Percentiles rank a stretch among this genome's conserved stretches.
These are phyloP conservation scores for Coniosporium apollinis DNA, from an alignment of 495 filamentous ascomycete species.

Conservation along the genomic window DNA sequence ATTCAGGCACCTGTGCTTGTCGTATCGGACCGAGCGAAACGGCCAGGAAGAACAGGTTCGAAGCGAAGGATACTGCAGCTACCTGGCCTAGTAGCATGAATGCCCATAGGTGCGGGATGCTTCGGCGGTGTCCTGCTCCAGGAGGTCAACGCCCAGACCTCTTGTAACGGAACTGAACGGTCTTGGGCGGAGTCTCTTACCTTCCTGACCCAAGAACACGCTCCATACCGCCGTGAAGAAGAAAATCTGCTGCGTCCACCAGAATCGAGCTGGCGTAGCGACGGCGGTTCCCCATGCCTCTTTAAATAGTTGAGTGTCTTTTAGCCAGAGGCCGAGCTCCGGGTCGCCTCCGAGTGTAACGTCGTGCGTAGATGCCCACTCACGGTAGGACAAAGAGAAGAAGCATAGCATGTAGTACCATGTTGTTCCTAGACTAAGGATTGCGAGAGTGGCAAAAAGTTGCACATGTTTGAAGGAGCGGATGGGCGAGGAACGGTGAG, in stretches of 20 bases:
- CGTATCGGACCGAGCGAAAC: slow-evolving; percentile 8
- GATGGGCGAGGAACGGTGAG: not conserved
- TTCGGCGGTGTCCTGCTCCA: slow-evolving; percentile 8
- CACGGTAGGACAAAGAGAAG: slow-evolving; percentile 10
- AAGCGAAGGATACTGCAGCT: slow-evolving; percentile 19
- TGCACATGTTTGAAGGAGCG: slow-evolving; percentile 4
- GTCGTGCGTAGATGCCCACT: slow-evolving; percentile 3
- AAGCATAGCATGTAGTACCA: slow-evolving; percentile 13
- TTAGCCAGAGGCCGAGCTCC: slow-evolving; percentile 9
- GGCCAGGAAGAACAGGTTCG: slow-evolving; percentile 21
- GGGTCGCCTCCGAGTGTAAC: slow-evolving; percentile 1
- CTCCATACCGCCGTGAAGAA: slow-evolving; percentile 10
- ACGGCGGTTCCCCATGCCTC: slow-evolving; percentile 15
- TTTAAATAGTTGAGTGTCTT: slow-evolving; percentile 12
- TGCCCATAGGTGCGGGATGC: slow-evolving; percentile 19
- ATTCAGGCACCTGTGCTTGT: slow-evolving; percentile 1
- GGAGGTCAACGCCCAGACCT: not conserved
- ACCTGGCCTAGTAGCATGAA: slow-evolving; percentile 21
- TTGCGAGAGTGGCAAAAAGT: slow-evolving; percentile 7
- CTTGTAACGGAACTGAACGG: not conserved
- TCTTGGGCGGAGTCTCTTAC: slow-evolving; percentile 2
- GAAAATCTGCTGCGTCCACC: slow-evolving; percentile 17
- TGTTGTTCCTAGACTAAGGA: slow-evolving; percentile 8
- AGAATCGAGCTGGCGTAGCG: slow-evolving; percentile 8
- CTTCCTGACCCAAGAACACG: slow-evolving; percentile 8